Evolutionary conservation across 1,284 basidiomycete species (phyloP), one percentile per base, ranked within the genome.

Genomic region (Ceratobasidium sp.): DNA sequence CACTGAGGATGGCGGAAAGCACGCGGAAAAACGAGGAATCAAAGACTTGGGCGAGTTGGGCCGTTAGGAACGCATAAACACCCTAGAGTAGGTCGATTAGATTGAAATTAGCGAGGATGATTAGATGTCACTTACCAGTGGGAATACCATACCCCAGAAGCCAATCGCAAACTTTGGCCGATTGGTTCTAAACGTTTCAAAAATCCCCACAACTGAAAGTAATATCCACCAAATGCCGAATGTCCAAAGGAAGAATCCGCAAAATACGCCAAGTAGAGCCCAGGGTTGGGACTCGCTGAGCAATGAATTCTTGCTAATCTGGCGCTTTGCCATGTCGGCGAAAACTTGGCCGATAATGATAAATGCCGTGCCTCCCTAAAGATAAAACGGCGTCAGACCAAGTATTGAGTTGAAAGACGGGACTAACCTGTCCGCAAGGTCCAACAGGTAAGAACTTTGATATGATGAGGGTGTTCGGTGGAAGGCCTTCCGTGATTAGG

Each of bases 131-230:
- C 54, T 8, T 50, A 71, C 67, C 56, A 59, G 33, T 29, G 67
- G 67, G 54, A 71, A 71, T 24, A 71, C 67, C 67, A 71, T 71
- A 19, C 51, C 67, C 67, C 67, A 71, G 31, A 57, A 71, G 17
- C 67, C 67, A 3, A 51, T 45, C 3, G 56, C 56, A 51, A 71
- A 71, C 36, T 59, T 57, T 14, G 67, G 67, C 17, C 67, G 67
- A 60, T 71, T 71, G 4, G 56, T 9, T 33, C 17, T 31, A 19
- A 57, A 71, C 8, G 67, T 71, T 29, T 71, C 67, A 19, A 15
- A 45, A 22, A 71, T 56, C 4, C 54, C 54, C 24, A 71, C 36
- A 11, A 59, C 31, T 24, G 54, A 57, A 27, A 71, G 53, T 27
- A 60, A 4, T 11, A 71, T 33, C 67, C 67, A 71, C 67, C 67